Percentiles rank a stretch among this genome's conserved stretches.
Evolutionary conservation across 2,329 filamentous ascomycete genomes (phyloP).

Genomic region (Rhynchosporium graminicola): DNA sequence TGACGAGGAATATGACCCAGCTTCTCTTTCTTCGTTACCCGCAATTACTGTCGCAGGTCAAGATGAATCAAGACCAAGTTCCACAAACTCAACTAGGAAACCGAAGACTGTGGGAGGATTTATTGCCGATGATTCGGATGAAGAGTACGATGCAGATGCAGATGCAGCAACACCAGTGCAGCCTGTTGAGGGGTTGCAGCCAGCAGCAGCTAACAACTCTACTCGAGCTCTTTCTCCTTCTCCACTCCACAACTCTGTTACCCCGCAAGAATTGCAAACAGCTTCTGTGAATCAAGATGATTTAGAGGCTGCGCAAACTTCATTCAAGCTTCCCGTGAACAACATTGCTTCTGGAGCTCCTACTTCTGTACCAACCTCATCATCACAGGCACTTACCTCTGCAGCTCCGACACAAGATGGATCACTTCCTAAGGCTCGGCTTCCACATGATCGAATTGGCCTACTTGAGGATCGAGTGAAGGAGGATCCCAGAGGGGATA

Average conservation of each 20-base stretch:
- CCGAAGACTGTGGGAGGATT: conserved; percentile 42
- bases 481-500: conserved; percentile 88
- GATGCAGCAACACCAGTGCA: conserved; percentile 33
- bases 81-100: conserved; percentile 38
- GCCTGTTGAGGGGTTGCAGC: conserved; percentile 31
- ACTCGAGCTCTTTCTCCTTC: conserved; percentile 38
- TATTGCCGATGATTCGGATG: conserved; percentile 42
- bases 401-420: conserved; percentile 31
- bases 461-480: conserved; percentile 83
- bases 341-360: conserved; percentile 28
- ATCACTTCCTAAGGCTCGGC: conserved; percentile 40
- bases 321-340: conserved; percentile 34
- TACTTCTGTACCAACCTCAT: conserved; percentile 30
- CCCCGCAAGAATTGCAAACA: conserved; percentile 34
- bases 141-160: conserved; percentile 29
- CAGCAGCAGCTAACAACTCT: conserved; percentile 33
- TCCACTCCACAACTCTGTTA: conserved; percentile 37
- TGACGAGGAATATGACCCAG: conserved; percentile 40
- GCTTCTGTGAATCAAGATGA: conserved; percentile 38
- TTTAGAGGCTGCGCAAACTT: conserved; percentile 31
- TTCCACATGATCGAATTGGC: conserved; percentile 42
- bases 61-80: conserved; percentile 39
- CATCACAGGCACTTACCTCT: conserved; percentile 35
- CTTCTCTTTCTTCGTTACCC: conserved; percentile 38
- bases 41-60: conserved; percentile 35